These are phyloP conservation scores for Teratosphaeria pseudoeucalypti DNA, from an alignment of 2,329 filamentous ascomycete genomes.

Conservation along the genomic window DNA sequence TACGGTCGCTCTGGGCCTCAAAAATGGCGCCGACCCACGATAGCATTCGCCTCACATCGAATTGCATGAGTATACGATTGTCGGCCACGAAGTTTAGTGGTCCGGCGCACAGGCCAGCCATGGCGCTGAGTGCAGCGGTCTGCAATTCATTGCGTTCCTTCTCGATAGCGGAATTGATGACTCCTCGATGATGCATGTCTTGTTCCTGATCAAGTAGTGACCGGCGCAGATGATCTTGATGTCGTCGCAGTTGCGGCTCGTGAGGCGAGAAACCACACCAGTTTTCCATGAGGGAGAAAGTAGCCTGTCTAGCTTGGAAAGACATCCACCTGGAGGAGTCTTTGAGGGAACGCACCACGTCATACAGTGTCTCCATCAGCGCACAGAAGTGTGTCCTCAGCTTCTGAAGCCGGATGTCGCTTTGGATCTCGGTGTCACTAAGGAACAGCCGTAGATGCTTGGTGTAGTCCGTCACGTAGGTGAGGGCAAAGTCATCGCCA, in stretches of 20 bases:
- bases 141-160: conserved; percentile 91
- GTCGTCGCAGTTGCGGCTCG: conserved; percentile 65
- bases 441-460: conserved; percentile 90
- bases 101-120: conserved; percentile 79
- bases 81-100: conserved; percentile 83
- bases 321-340: conserved; percentile 92
- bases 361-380: conserved; percentile 83
- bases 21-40: conserved; percentile 95
- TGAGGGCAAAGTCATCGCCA: conserved; percentile 71
- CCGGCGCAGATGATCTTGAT: conserved; percentile 80
- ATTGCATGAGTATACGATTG: conserved; percentile 76
- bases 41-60: conserved; percentile 85
- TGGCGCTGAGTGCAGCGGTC: conserved; percentile 83
- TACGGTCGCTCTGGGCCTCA: conserved; percentile 78
- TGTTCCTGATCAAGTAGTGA: conserved; percentile 70
- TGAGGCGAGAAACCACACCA: conserved; percentile 98
- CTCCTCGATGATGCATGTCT: conserved; percentile 62
- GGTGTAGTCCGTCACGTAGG: conserved; percentile 78
- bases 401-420: conserved; percentile 88
- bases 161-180: conserved; percentile 80
- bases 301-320: conserved; percentile 89
- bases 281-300: conserved; percentile 94
- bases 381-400: conserved; percentile 89
- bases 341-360: conserved; percentile 74
- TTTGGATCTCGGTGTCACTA: conserved; percentile 88